Conservation (phyloP, 768 basidiomycete genomes). For the Boletus barrowsii region DNA sequence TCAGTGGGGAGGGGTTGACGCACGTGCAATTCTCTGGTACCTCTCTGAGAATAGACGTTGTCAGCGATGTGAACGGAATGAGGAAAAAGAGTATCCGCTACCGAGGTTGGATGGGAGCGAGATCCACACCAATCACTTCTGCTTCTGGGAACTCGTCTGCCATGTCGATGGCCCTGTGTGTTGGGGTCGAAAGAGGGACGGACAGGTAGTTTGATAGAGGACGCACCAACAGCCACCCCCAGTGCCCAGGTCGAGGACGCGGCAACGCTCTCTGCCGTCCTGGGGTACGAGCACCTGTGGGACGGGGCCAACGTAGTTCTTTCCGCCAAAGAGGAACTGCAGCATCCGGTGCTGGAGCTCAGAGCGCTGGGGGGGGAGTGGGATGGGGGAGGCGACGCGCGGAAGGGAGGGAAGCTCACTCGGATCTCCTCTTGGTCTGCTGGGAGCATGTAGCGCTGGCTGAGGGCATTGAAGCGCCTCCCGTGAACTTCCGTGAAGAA, state of each 20-base stretch:
- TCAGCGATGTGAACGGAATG: slow-evolving; percentile 11
- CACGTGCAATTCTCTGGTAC: slow-evolving; percentile 76
- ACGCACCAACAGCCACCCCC: slow-evolving; percentile 61
- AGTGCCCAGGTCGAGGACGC: slow-evolving; percentile 67
- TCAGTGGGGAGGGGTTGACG: slow-evolving; percentile 26
- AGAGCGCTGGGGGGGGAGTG: slow-evolving; percentile 45
- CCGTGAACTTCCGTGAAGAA: slow-evolving; percentile 56
- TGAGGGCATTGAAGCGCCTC: slow-evolving; percentile 54
- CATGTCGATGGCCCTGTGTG: slow-evolving; percentile 63
- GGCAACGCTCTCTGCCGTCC: slow-evolving; percentile 30
- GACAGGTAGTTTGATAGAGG: background rate
- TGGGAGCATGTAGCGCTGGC: slow-evolving; percentile 58
- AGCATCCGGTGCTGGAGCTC: slow-evolving; percentile 62
- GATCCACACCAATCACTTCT: slow-evolving; percentile 67
- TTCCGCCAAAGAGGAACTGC: slow-evolving; percentile 63
- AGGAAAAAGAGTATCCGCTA: slow-evolving; percentile 27
- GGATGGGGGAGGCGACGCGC: background rate
- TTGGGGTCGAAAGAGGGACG: background rate
- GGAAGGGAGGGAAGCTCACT: slow-evolving; percentile 31
- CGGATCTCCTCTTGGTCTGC: slow-evolving; percentile 65
- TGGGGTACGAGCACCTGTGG: slow-evolving; percentile 47
- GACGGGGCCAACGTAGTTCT: slow-evolving; percentile 66
- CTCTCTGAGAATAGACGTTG: slow-evolving; percentile 36
- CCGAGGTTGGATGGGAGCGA: slow-evolving; percentile 73
- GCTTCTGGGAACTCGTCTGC: slow-evolving; percentile 68